Conservation (phyloP, 495 filamentous ascomycete genomes). For the Daldinia vernicosa region DNA sequence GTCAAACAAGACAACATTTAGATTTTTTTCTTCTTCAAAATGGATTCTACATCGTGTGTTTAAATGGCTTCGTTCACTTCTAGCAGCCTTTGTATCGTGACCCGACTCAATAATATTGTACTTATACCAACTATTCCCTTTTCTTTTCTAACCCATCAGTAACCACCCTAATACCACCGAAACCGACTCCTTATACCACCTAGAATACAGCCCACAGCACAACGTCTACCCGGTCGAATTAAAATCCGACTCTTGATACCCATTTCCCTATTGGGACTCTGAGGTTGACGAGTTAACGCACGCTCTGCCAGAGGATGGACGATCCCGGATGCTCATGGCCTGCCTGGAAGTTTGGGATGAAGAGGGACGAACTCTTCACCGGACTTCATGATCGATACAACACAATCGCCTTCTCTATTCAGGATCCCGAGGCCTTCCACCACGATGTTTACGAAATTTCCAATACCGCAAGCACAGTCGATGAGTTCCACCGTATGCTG, state of each 20-base stretch:
- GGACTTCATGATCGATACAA: constrained; percentile 50
- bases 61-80: constrained; percentile 51
- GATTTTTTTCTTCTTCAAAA: constrained; percentile 30
- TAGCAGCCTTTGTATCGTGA: constrained; percentile 28
- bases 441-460: constrained; percentile 55
- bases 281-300: constrained; percentile 17
- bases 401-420: constrained; percentile 45
- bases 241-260: constrained; percentile 4
- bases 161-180: constrained; percentile 40
- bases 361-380: constrained; percentile 48
- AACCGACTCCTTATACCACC: constrained; percentile 16
- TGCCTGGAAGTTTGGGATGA: constrained; percentile 59
- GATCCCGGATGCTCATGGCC: constrained; percentile 58
- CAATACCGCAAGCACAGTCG: constrained; percentile 48
- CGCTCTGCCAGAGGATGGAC: constrained; percentile 52
- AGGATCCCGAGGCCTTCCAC: constrained; percentile 48
- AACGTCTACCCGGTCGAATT: constrained; percentile 4
- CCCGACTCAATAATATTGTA: constrained; percentile 27
- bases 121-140: constrained; percentile 23
- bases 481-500: constrained; percentile 59
- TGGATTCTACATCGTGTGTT: constrained; percentile 34
- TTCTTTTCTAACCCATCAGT: constrained; percentile 30
- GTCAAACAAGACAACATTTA: constrained; percentile 25
- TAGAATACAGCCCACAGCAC: constrained; percentile 15
- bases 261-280: constrained; percentile 10